Base-by-base conservation (phyloP, 805 yeast genomes). In the Wickerhamiella siamensis region DNA sequence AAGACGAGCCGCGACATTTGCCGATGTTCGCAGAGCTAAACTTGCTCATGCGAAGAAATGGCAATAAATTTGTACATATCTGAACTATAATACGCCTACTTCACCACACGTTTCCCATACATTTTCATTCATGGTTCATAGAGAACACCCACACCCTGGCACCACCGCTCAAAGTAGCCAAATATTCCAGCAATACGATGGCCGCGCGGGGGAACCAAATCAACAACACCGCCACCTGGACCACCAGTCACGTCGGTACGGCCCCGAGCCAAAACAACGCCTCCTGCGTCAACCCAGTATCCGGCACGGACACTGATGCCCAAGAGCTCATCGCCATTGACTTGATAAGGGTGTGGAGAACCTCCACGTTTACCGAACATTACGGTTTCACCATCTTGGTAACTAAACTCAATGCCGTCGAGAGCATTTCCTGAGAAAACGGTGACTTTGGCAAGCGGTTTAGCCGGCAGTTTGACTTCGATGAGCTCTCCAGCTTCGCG, bases 211-310 rank as follows among this genome's bases (percentile, higher is more conserved):
- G 81, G 67, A n/a, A 63, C 62, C 33, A 86, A 60, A 16, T 69
- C 67, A 27, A 74, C 71, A 5, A 68, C 55, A 8, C 81, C 79
- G 5, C 96, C 96, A 5, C 67, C 66, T 1, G 62, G 56, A 38
- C 81, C 81, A 12, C 96, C 96, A 49, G 64, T 71, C 67, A 73
- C 60, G 2, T 67, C 68, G 32, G 64, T 51, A 46, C 76, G 49
- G 31, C 54, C 44, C 15, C 47, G 21, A 31, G 44, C 46, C 2
- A 94, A 81, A 16, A 75, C 66, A 27, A 91, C 63, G 55, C 82
- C 91, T 18, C 83, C 63, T 1, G 79, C 95, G 64, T 91, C 97
- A 4, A 91, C 66, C 96, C 97, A 91, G 1, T 69, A 75, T 9
- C 97, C 97, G 33, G 75, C 66, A 48, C 94, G 67, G 36, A 84